Conservation (phyloP, 1,139 yeast species). For the Lodderomyces beijingensis region DNA sequence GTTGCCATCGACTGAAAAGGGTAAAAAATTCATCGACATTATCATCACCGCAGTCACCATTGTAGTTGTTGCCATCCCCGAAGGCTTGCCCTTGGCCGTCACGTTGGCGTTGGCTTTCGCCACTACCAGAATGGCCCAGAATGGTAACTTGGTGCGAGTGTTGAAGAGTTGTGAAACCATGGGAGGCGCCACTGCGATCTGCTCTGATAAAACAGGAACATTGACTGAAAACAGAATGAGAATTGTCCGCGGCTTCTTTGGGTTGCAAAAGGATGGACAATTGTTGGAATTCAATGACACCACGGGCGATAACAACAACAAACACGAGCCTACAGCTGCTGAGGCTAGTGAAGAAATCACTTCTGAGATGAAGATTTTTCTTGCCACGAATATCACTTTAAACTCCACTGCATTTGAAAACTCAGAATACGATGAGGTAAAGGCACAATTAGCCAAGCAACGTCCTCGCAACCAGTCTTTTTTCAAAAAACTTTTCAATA, state of each 20-base stretch:
- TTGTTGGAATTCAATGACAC: slow-evolving; percentile 43
- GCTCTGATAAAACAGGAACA: slow-evolving; percentile 97
- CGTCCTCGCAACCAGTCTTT: slow-evolving; percentile 28
- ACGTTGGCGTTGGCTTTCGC: slow-evolving; percentile 96
- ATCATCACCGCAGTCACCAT: slow-evolving; percentile 88
- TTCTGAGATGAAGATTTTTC: slow-evolving; percentile 27
- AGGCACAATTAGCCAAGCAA: slow-evolving; percentile 23
- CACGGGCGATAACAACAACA: slow-evolving; percentile 14
- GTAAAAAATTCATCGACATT: slow-evolving; percentile 77
- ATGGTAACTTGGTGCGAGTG: slow-evolving; percentile 92
- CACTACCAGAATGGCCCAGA: slow-evolving; percentile 95
- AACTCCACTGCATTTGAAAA: slow-evolving; percentile 92
- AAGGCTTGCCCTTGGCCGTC: slow-evolving; percentile 94
- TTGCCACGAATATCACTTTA: slow-evolving; percentile 61
- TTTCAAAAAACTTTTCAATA: slow-evolving; percentile 16
- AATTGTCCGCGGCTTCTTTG: slow-evolving; percentile 71
- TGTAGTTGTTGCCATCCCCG: slow-evolving; percentile 97
- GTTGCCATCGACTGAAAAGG: slow-evolving; percentile 66
- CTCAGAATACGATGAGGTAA: slow-evolving; percentile 36
- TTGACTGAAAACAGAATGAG: slow-evolving; percentile 91
- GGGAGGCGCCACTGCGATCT: slow-evolving; percentile 98
- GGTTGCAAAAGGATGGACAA: slow-evolving; percentile 20
- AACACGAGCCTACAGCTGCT: slow-evolving; percentile 24
- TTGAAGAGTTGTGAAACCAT: slow-evolving; percentile 93
- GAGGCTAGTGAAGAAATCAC: slow-evolving; percentile 30